phyloP scores from a whole-genome alignment of 495 filamentous ascomycete species.

The Poronia punctata region DNA sequence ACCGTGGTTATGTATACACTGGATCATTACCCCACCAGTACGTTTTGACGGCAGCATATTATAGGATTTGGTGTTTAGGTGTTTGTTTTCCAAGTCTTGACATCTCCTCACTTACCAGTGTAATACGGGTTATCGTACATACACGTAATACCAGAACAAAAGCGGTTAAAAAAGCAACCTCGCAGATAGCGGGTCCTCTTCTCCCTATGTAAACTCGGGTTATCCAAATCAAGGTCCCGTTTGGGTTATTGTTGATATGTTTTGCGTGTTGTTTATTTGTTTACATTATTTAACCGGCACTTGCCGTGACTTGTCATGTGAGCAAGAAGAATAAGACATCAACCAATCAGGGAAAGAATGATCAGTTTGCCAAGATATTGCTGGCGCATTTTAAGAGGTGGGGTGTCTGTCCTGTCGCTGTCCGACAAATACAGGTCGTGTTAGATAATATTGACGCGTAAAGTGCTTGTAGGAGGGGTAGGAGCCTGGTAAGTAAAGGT shows the following conservation, averaged over 20 bases:
- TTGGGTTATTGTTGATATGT: conserved; percentile 3
- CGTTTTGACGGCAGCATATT: too few species aligned
- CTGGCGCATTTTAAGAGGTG: not conserved
- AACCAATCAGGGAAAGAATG: conserved; percentile 2
- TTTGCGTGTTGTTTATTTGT: conserved; percentile 9
- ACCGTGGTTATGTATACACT: too few species aligned
- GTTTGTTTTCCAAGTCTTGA: too few species aligned
- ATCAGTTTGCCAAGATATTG: conserved; percentile 4
- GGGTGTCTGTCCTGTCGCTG: not conserved
- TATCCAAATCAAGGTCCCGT: not conserved
- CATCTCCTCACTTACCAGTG: too few species aligned
- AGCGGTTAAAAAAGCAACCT: too few species aligned
- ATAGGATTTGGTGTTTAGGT: too few species aligned
- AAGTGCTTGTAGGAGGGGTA: conserved; percentile 9
- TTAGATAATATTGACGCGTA: conserved; percentile 13
- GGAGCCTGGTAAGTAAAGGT: not conserved
- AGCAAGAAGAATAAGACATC: not conserved
- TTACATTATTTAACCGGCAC: conserved; percentile 4
- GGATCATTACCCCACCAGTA: too few species aligned
- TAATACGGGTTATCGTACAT: too few species aligned
- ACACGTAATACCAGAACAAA: too few species aligned
- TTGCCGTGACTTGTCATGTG: conserved; percentile 11
- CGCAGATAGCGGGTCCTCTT: too few species aligned
- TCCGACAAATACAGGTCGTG: not conserved
- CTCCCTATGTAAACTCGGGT: too few species aligned